Conservation (phyloP, 2,329 filamentous ascomycete species). For the Aureobasidium zeae region DNA sequence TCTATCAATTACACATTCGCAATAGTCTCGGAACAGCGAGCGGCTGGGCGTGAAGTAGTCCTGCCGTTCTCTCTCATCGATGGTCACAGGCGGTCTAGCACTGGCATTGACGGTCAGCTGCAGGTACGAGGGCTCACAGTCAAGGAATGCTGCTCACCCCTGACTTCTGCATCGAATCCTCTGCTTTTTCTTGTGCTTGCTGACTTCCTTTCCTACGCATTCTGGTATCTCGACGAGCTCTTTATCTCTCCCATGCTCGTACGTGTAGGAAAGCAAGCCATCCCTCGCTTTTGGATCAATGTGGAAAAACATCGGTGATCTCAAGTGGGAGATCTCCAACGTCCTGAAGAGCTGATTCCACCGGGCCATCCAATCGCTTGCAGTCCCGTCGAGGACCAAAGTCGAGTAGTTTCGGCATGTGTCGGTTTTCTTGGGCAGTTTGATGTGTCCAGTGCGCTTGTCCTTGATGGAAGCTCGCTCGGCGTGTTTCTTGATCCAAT, state of each 20-base stretch:
- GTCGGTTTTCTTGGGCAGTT: slow-evolving; percentile 25
- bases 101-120: neutral
- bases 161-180: slow-evolving; percentile 30
- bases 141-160: slow-evolving; percentile 8
- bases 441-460: slow-evolving; percentile 36
- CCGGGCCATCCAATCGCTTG: slow-evolving; percentile 55
- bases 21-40: slow-evolving; percentile 35
- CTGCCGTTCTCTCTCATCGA: slow-evolving; percentile 40
- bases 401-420: slow-evolving; percentile 33
- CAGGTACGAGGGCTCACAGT: no score
- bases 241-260: slow-evolving; percentile 48
- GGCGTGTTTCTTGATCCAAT: slow-evolving; percentile 62
- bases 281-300: slow-evolving; percentile 67
- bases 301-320: slow-evolving; percentile 78
- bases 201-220: slow-evolving; percentile 70
- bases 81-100: slow-evolving; percentile 26
- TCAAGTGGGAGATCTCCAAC: slow-evolving; percentile 60
- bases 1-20: slow-evolving; percentile 30
- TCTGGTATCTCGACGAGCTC: slow-evolving; percentile 63
- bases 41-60: slow-evolving; percentile 38
- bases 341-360: slow-evolving; percentile 63
- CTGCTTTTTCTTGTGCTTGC: slow-evolving; percentile 67
- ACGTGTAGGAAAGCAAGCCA: slow-evolving; percentile 59
- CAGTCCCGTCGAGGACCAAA: slow-evolving; percentile 58
- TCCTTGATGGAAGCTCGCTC: slow-evolving; percentile 51